Percentiles rank a stretch among this genome's conserved stretches.
These are phyloP conservation scores for Sordariomycetes sp. DNA, from an alignment of 2,329 filamentous ascomycete species.

Conservation along the genomic window DNA sequence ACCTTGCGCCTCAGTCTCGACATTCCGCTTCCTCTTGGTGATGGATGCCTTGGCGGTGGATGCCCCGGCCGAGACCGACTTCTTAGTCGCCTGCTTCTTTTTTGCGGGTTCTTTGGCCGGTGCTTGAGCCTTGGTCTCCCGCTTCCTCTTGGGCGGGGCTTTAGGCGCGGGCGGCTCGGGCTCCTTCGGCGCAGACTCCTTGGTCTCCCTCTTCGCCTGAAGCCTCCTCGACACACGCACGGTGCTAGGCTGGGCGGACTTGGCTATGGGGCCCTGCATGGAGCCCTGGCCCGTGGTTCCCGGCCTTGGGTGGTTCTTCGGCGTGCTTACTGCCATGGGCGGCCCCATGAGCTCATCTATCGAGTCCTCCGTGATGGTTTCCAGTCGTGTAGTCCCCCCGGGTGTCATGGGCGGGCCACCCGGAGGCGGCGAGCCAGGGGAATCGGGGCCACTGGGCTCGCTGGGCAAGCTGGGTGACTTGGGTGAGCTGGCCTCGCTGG, in stretches of 20 bases:
- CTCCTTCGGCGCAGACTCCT: neutral
- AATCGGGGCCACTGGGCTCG: no score
- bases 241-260: neutral
- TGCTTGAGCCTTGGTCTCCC: neutral
- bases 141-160: neutral
- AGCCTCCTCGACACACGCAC: neutral
- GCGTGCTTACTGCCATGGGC: no score
- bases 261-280: neutral
- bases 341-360: no score
- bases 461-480: no score
- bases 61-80: neutral
- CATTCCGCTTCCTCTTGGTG: neutral
- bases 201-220: neutral
- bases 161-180: neutral
- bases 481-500: no score
- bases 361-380: no score
- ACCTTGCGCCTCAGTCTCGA: no score
- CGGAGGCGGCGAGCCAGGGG: no score
- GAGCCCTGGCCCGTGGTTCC: neutral
- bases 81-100: neutral
- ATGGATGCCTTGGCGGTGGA: no score
- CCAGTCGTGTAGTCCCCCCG: no score
- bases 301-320: no score
- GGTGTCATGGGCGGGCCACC: no score
- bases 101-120: neutral